These are phyloP conservation scores for Colletotrichum tropicale DNA, from an alignment of 2,329 filamentous ascomycete species.

Conservation along the genomic window DNA sequence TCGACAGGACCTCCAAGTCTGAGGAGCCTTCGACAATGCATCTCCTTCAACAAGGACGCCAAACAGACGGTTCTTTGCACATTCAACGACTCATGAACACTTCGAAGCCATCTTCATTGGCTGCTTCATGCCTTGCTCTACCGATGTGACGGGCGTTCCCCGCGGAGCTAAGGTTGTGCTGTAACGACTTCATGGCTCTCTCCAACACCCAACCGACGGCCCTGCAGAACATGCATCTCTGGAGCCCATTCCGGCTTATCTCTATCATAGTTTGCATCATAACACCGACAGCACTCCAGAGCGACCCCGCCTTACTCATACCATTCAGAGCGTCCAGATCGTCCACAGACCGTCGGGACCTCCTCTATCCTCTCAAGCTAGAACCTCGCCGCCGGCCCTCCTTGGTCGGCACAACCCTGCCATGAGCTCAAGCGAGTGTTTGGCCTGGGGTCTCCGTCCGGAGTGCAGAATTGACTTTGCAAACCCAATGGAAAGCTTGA, in stretches of 20 bases:
- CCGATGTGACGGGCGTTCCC: not conserved
- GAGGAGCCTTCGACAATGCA: not conserved
- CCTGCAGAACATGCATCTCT: slow-evolving; percentile 19
- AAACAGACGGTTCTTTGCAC: not conserved
- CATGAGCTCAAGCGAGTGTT: not conserved
- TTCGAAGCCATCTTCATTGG: not conserved
- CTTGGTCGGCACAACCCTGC: not conserved
- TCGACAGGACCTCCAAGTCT: not conserved
- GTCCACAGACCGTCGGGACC: not conserved
- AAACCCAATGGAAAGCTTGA: slow-evolving; percentile 2
- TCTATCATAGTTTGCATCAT: slow-evolving; percentile 19
- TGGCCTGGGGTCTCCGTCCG: not conserved
- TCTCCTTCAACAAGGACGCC: not conserved
- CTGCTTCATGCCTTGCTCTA: not conserved
- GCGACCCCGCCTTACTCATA: not conserved
- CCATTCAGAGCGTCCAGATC: not conserved
- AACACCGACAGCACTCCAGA: not conserved
- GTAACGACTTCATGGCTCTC: not conserved
- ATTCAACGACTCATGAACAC: not conserved
- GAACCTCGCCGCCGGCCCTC: not conserved
- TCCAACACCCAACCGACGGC: not conserved
- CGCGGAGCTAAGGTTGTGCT: slow-evolving; percentile 4
- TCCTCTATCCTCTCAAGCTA: not conserved
- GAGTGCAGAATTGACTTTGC: not conserved
- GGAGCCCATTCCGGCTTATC: slow-evolving; percentile 20